phyloP scores from a whole-genome alignment of 148 eudicot species.

The Heliamphora exappendiculata region DNA sequence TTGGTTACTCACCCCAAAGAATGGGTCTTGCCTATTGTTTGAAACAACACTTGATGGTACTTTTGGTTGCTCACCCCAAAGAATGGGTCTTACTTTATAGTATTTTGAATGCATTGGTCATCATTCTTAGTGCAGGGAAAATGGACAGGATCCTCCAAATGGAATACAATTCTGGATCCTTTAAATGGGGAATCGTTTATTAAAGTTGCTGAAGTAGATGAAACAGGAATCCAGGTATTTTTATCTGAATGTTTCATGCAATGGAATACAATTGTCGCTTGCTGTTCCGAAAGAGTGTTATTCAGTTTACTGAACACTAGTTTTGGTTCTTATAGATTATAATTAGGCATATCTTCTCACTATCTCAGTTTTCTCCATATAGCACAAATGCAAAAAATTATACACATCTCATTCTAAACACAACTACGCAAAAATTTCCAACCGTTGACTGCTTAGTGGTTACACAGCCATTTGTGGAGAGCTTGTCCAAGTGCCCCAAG shows the following conservation, averaged over 20 bases:
- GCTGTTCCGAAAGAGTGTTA: not conserved
- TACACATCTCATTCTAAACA: not conserved
- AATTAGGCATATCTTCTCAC: not conserved
- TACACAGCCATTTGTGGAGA: conserved; percentile 93
- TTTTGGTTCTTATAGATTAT: not conserved
- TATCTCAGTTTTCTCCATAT: not conserved
- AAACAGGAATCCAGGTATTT: conserved; percentile 64
- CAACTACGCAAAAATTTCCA: not conserved
- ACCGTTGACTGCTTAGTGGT: conserved; percentile 14
- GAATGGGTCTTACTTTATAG: conserved; percentile 2
- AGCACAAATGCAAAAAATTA: not conserved
- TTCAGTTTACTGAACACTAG: not conserved
- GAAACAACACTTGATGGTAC: not conserved
- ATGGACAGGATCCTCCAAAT: conserved; percentile 62
- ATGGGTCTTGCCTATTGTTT: not conserved
- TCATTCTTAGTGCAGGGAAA: conserved; percentile 73
- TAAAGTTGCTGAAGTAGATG: conserved; percentile 81
- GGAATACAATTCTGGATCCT: conserved; percentile 85
- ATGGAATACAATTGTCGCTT: not conserved
- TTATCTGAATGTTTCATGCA: not conserved
- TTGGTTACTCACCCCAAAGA: too few species aligned
- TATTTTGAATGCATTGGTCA: conserved; percentile 7
- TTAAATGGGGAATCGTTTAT: conserved; percentile 92
- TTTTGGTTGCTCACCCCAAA: not conserved
- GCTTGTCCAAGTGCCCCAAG: conserved; percentile 88